Percentiles rank a stretch among this genome's conserved stretches.
These are phyloP conservation scores for Rhizopogon rudus DNA, from an alignment of 768 basidiomycete genomes.

Conservation along the genomic window DNA sequence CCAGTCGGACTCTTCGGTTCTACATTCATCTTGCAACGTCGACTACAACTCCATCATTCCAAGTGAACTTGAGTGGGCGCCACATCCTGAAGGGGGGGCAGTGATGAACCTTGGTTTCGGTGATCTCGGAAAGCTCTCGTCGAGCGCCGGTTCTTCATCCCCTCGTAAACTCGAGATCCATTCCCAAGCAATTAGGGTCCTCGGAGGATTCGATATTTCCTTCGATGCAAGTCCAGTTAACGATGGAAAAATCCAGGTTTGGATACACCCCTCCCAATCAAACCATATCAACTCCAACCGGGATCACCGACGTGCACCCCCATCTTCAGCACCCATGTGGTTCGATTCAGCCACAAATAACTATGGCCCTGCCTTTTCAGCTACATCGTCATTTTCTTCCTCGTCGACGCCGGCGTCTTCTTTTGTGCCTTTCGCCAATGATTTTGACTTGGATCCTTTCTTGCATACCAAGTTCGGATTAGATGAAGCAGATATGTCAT, in stretches of 20 bases:
- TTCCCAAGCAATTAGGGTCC: conserved; percentile 36
- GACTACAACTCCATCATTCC: conserved; percentile 39
- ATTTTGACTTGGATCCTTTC: conserved; percentile 1
- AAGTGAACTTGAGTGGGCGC: conserved; percentile 54
- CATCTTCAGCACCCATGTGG: conserved; percentile 22
- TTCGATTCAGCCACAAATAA: conserved; percentile 10
- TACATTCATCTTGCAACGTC: conserved; percentile 37
- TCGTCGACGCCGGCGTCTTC: conserved; percentile 37
- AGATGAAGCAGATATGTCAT: conserved; percentile 17
- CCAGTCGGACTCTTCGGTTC: conserved; percentile 31
- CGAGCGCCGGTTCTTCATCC: conserved; percentile 28
- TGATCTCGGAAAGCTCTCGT: conserved; percentile 29
- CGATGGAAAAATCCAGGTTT: conserved; percentile 69
- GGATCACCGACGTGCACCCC: conserved; percentile 7
- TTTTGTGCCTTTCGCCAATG: conserved; percentile 14
- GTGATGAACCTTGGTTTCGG: conserved; percentile 47
- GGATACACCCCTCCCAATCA: conserved; percentile 59
- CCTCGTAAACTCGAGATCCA: conserved; percentile 51
- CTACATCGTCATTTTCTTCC: conserved; percentile 16
- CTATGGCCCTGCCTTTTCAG: conserved; percentile 8
- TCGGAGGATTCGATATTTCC: conserved; percentile 64
- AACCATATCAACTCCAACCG: conserved; percentile 8
- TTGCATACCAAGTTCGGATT: conserved; percentile 17
- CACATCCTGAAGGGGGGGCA: conserved; percentile 26
- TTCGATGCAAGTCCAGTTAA: conserved; percentile 63